Conservation (phyloP, 495 filamentous ascomycete species). For the Penicillium pulvis region DNA sequence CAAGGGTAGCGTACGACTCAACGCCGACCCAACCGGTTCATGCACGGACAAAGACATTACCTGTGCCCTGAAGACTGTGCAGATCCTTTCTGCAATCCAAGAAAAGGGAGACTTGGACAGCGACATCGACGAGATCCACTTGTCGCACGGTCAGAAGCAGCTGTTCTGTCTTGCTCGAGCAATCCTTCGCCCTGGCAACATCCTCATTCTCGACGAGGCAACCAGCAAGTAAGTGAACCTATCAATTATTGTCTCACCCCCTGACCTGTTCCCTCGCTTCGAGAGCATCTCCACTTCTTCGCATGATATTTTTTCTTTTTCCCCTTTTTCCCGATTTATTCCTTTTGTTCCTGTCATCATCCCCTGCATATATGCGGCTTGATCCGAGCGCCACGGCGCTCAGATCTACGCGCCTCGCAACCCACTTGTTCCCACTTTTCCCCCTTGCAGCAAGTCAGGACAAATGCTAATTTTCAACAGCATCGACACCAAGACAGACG, state of each 20-base stretch:
- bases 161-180: constrained; percentile 66
- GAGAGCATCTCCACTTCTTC: constrained; percentile 4
- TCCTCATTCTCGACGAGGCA: constrained; percentile 55
- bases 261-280: constrained; percentile 22
- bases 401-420: constrained; percentile 8
- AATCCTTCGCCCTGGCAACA: constrained; percentile 50
- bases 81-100: constrained; percentile 49
- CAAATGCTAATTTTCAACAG: constrained; percentile 26
- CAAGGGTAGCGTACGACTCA: constrained; percentile 46
- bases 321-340: constrained; percentile 9
- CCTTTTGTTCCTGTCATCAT: constrained; percentile 5
- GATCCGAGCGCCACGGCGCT: constrained; percentile 22
- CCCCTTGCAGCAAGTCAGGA: constrained; percentile 18
- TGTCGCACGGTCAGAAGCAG: constrained; percentile 65
- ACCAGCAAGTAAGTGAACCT: constrained; percentile 48
- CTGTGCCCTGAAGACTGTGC: constrained; percentile 50
- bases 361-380: constrained; percentile 33
- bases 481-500: constrained; percentile 59
- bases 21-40: constrained; percentile 46
- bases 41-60: constrained; percentile 40
- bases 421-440: neutral
- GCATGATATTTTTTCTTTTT: constrained; percentile 5
- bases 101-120: constrained; percentile 54
- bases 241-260: constrained; percentile 18
- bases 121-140: constrained; percentile 49